Evolutionary conservation across 2,329 filamentous ascomycete genomes (phyloP).

Genomic region (Ustulina deusta): DNA sequence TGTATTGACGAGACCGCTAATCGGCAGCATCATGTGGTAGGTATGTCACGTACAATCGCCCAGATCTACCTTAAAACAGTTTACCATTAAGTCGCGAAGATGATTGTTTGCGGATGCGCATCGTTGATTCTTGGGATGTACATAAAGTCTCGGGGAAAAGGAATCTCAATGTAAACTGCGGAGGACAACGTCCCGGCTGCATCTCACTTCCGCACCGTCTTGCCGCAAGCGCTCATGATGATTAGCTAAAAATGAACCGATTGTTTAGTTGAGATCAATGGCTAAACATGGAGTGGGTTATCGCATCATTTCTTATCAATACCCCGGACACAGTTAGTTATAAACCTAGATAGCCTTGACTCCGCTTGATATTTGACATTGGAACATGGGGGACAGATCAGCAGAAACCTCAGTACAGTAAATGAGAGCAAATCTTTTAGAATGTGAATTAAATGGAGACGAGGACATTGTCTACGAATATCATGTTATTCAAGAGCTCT

Average conservation of each 20-base stretch:
- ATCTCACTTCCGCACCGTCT: slow-evolving; percentile 26
- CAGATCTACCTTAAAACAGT: slow-evolving; percentile 8
- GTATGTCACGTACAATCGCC: slow-evolving; percentile 10
- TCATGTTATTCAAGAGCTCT: neutral
- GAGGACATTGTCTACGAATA: neutral
- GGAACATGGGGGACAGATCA: slow-evolving; percentile 3
- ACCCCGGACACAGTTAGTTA: slow-evolving; percentile 7
- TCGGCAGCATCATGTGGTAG: slow-evolving; percentile 8
- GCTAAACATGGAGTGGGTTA: slow-evolving; percentile 7
- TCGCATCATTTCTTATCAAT: slow-evolving; percentile 19
- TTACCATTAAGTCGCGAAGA: slow-evolving; percentile 7
- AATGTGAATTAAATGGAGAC: neutral
- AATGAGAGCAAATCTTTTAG: neutral
- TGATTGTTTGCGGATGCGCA: slow-evolving; percentile 1
- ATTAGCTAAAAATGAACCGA: slow-evolving; percentile 22
- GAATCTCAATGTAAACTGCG: slow-evolving; percentile 26
- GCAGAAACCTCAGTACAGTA: neutral
- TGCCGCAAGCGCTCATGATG: slow-evolving; percentile 24
- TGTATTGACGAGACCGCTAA: slow-evolving; percentile 2
- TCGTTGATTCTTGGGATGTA: slow-evolving; percentile 11
- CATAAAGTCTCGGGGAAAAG: slow-evolving; percentile 6
- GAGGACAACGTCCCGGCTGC: slow-evolving; percentile 29
- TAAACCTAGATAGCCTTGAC: neutral
- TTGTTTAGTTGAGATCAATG: slow-evolving; percentile 10
- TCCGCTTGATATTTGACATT: slow-evolving; percentile 10